phyloP scores from a whole-genome alignment of 1,284 basidiomycete species.

The Sporisorium scitamineum region DNA sequence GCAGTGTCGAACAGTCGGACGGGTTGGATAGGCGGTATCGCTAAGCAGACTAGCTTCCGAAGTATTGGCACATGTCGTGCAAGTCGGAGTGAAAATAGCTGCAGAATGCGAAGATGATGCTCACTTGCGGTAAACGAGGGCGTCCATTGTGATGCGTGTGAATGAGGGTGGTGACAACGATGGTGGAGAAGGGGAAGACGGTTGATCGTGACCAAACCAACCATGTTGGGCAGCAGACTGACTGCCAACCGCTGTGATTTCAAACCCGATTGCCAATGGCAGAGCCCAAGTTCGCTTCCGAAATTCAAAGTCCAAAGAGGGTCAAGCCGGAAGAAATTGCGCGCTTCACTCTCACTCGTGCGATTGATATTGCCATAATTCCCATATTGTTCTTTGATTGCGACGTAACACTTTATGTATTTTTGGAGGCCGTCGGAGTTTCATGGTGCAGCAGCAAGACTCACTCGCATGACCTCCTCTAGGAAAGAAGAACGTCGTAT shows the following conservation, averaged over 20 bases:
- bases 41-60: too few species aligned
- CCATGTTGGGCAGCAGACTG: neutral
- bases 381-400: neutral
- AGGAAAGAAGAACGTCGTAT: neutral
- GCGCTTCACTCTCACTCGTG: conserved; percentile 12
- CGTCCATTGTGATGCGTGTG: conserved; percentile 50
- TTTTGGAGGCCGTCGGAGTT: conserved; percentile 17
- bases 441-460: neutral
- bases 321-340: conserved; percentile 29
- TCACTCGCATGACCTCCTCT: conserved; percentile 12
- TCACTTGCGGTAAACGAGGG: conserved; percentile 60
- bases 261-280: conserved; percentile 15
- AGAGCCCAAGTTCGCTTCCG: conserved; percentile 34
- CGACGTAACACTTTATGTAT: neutral
- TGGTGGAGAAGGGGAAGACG: conserved; percentile 7
- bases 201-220: conserved; percentile 25
- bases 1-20: neutral
- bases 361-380: too few species aligned
- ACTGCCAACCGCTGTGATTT: conserved; percentile 15
- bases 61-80: too few species aligned
- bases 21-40: neutral
- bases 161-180: conserved; percentile 23
- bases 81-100: too few species aligned
- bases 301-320: conserved; percentile 3
- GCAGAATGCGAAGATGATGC: conserved; percentile 12